These are phyloP conservation scores for Fusarium redolens DNA, from an alignment of 2,329 filamentous ascomycete species.

Conservation along the genomic window DNA sequence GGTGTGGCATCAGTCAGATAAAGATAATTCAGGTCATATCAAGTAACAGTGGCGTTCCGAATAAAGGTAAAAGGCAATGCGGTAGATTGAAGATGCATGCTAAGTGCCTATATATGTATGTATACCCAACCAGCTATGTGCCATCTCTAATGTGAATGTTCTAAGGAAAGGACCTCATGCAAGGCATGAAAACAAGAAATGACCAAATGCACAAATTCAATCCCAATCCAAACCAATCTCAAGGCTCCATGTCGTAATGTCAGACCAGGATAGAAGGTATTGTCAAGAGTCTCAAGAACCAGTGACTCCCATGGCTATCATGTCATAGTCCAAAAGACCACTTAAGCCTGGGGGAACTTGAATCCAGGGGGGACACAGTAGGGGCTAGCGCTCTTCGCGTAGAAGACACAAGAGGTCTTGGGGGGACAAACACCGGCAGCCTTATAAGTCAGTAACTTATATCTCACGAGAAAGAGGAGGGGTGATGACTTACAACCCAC, in stretches of 20 bases:
- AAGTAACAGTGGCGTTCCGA: rapidly evolving
- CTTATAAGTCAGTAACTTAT: slow-evolving; percentile 26
- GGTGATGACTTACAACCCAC: slow-evolving; percentile 49
- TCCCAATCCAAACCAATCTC: background rate
- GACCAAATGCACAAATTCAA: slow-evolving; percentile 24
- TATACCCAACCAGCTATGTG: slow-evolving; percentile 11
- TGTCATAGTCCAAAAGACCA: background rate
- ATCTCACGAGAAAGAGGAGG: background rate
- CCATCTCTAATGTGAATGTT: slow-evolving; percentile 19
- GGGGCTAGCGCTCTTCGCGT: slow-evolving; percentile 49
- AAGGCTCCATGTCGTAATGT: background rate
- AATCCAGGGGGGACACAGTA: slow-evolving; percentile 53
- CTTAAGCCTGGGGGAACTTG: slow-evolving; percentile 43
- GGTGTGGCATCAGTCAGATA: no score
- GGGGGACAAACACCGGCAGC: slow-evolving; percentile 51
- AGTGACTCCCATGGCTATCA: slow-evolving; percentile 18
- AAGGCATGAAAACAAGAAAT: slow-evolving; percentile 39
- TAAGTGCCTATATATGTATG: slow-evolving; percentile 38
- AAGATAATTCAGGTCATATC: rapidly evolving
- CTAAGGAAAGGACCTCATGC: slow-evolving; percentile 46
- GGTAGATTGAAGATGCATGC: slow-evolving; percentile 34
- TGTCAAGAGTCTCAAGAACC: background rate
- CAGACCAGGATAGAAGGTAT: slow-evolving; percentile 2
- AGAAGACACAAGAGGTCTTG: slow-evolving; percentile 52
- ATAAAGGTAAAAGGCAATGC: slow-evolving; percentile 9